A percentile compares a stretch with the other conserved stretches of the same genome.
Conservation (phyloP, 2,329 filamentous ascomycete species). For the Atkinsonella texensis region DNA sequence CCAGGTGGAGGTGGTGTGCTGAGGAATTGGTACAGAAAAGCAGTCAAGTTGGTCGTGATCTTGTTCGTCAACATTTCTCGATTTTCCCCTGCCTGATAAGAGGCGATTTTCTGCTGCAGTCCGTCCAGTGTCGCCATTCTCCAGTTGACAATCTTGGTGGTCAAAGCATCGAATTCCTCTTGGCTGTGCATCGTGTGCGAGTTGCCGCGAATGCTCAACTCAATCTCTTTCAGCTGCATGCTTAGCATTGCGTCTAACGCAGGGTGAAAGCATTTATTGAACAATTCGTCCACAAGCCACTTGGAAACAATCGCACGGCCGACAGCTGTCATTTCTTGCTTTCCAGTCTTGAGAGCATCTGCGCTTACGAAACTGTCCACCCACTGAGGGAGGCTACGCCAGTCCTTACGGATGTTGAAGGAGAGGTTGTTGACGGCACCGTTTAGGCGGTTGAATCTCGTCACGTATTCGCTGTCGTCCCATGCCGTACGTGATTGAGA, state of each 20-base stretch:
- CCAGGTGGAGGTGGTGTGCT: slow-evolving; percentile 66
- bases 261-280: slow-evolving; percentile 87
- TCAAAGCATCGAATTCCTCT: slow-evolving; percentile 82
- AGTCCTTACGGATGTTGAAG: slow-evolving; percentile 94
- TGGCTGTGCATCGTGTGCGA: slow-evolving; percentile 62
- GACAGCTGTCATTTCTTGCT: slow-evolving; percentile 95
- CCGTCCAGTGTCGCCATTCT: slow-evolving; percentile 87
- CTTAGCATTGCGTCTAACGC: slow-evolving; percentile 68
- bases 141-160: slow-evolving; percentile 83
- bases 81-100: slow-evolving; percentile 53
- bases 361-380: slow-evolving; percentile 68
- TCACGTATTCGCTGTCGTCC: slow-evolving; percentile 88
- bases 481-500: slow-evolving; percentile 88
- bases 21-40: slow-evolving; percentile 60
- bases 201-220: slow-evolving; percentile 73
- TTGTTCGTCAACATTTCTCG: slow-evolving; percentile 57
- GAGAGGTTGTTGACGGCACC: slow-evolving; percentile 89
- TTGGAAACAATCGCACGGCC: slow-evolving; percentile 78
- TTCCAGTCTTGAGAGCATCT: slow-evolving; percentile 75
- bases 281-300: slow-evolving; percentile 86
- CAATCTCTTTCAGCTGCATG: slow-evolving; percentile 69
- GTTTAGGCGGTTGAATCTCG: slow-evolving; percentile 80
- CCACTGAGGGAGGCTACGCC: slow-evolving; percentile 72
- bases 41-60: slow-evolving; percentile 56
- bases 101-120: slow-evolving; percentile 58